Evolutionary conservation across 495 filamentous ascomycete species (phyloP).

Genomic region (Trichoderma erinaceum): DNA sequence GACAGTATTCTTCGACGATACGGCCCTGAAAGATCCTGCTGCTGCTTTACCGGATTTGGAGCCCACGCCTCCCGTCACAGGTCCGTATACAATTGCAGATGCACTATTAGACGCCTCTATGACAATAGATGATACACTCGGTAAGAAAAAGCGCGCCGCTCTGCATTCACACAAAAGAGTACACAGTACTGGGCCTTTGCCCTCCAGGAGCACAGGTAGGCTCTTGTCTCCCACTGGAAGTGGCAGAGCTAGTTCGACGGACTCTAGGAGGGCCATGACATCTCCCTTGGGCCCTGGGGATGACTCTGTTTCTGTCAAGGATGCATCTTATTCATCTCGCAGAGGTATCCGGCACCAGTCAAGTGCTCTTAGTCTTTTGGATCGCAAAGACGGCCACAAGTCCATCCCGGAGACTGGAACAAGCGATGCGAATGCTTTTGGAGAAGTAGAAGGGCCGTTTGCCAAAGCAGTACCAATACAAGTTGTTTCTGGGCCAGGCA

Average conservation of each 20-base stretch:
- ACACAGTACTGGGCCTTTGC: slow-evolving; percentile 30
- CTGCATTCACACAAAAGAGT: slow-evolving; percentile 46
- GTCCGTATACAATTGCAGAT: slow-evolving; percentile 75
- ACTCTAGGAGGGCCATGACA: slow-evolving; percentile 28
- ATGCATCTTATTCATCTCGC: slow-evolving; percentile 36
- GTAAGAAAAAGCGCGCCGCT: slow-evolving; percentile 51
- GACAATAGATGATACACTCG: slow-evolving; percentile 65
- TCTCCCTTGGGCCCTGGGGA: slow-evolving; percentile 23
- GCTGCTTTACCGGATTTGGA: slow-evolving; percentile 9
- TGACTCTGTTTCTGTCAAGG: slow-evolving; percentile 32
- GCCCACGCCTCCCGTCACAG: slow-evolving; percentile 31
- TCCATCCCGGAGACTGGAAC: slow-evolving; percentile 78
- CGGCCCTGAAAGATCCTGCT: slow-evolving; percentile 28
- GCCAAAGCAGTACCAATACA: slow-evolving; percentile 31
- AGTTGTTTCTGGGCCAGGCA: slow-evolving; percentile 20
- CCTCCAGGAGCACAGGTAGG: not conserved
- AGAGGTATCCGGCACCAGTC: slow-evolving; percentile 52
- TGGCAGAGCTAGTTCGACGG: slow-evolving; percentile 26
- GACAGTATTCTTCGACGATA: slow-evolving; percentile 87
- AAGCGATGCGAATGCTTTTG: slow-evolving; percentile 72
- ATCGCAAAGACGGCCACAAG: slow-evolving; percentile 70
- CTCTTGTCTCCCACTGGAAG: slow-evolving; percentile 31
- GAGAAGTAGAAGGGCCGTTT: slow-evolving; percentile 71
- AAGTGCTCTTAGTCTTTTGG: slow-evolving; percentile 79
- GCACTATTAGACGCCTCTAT: slow-evolving; percentile 89